Conservation (phyloP, 1,284 basidiomycete species). For the Ustilago sp. region DNA sequence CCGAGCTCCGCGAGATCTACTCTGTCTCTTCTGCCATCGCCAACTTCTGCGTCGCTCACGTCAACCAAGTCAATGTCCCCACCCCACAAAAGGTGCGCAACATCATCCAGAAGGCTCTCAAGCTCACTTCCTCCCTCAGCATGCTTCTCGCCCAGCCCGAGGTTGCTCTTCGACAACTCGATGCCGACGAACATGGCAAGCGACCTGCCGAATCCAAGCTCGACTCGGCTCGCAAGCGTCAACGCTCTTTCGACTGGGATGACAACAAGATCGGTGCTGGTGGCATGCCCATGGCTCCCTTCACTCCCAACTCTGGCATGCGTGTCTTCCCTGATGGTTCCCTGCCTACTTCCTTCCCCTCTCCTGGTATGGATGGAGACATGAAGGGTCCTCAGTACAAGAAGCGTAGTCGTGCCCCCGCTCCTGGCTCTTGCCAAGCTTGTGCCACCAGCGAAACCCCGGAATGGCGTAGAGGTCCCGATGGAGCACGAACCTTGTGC, state of each 20-base stretch:
- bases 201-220: conserved; percentile 44
- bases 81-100: conserved; percentile 48
- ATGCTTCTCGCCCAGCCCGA: conserved; percentile 53
- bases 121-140: conserved; percentile 56
- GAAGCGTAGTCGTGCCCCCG: conserved; percentile 67
- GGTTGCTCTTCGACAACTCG: conserved; percentile 45
- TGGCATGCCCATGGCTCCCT: conserved; percentile 26
- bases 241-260: conserved; percentile 49
- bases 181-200: conserved; percentile 41
- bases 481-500: conserved; percentile 67
- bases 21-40: conserved; percentile 54
- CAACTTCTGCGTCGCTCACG: conserved; percentile 54
- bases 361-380: conserved; percentile 43
- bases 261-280: conserved; percentile 11
- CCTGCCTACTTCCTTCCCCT: conserved; percentile 42
- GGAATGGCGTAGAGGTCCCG: conserved; percentile 67
- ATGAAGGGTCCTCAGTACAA: conserved; percentile 61
- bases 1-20: conserved; percentile 51
- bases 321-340: conserved; percentile 46
- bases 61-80: conserved; percentile 42
- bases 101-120: conserved; percentile 52
- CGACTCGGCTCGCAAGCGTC: conserved; percentile 50
- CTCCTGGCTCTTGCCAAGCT: conserved; percentile 62
- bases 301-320: conserved; percentile 26
- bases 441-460: conserved; percentile 65